phyloP scores from a whole-genome alignment of 202 grass and related monocot species.

The Brachypodium distachyon region DNA sequence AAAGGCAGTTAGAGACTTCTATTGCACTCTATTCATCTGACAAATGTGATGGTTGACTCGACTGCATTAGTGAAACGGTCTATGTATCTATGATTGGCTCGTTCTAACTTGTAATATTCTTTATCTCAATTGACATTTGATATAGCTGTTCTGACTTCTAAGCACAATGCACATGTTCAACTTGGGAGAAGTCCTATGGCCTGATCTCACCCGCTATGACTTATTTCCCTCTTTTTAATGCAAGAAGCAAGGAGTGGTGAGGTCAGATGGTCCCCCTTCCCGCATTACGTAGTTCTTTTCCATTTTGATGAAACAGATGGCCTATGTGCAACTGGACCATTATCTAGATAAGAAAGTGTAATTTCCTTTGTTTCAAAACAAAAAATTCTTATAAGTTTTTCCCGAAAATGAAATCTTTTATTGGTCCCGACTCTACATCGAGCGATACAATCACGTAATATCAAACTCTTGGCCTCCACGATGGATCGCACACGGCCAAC shows the following conservation, averaged over 20 bases:
- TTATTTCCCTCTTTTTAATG: not conserved
- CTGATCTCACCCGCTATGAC: not conserved
- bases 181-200: not conserved
- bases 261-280: not conserved
- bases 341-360: too few relatives aligned
- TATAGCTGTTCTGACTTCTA: not conserved
- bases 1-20: not conserved
- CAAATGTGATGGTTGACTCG: not conserved
- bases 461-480: too few relatives aligned
- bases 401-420: too few relatives aligned
- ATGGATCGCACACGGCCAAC: too few relatives aligned
- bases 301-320: too few relatives aligned
- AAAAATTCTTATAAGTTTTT: too few relatives aligned
- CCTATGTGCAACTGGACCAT: too few relatives aligned
- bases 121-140: not conserved
- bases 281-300: too few relatives aligned
- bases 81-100: not conserved
- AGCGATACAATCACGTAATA: too few relatives aligned
- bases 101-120: not conserved
- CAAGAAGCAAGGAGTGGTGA: not conserved
- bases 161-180: not conserved
- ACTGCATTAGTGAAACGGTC: not conserved
- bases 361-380: too few relatives aligned
- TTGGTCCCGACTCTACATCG: too few relatives aligned
- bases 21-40: not conserved